A percentile compares a stretch with the other conserved stretches of the same genome.
These are phyloP conservation scores for Pseudofabraea citricarpa DNA, from an alignment of 2,329 filamentous ascomycete genomes.

Conservation along the genomic window DNA sequence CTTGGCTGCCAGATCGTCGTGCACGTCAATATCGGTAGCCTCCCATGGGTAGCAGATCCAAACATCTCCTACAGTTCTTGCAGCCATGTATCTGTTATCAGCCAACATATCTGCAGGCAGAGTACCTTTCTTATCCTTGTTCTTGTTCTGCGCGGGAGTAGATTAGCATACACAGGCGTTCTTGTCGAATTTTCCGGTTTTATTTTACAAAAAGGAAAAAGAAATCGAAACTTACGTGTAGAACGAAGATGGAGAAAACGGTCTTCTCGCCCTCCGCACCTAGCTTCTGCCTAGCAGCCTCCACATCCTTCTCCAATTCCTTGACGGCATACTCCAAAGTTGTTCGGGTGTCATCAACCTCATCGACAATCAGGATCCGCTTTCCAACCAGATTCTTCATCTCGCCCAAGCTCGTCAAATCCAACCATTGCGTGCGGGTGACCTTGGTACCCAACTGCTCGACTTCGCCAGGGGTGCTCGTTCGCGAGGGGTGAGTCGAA, in stretches of 20 bases:
- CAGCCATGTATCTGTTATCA: slow-evolving; percentile 73
- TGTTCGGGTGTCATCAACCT: slow-evolving; percentile 93
- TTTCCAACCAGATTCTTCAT: slow-evolving; percentile 89
- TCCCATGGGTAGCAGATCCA: slow-evolving; percentile 99
- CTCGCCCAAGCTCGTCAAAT: slow-evolving; percentile 74
- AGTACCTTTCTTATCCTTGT: slow-evolving; percentile 89
- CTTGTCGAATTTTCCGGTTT: neutral
- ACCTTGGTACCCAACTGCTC: slow-evolving; percentile 89
- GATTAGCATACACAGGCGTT: neutral
- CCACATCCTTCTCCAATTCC: slow-evolving; percentile 92
- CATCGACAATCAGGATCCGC: slow-evolving; percentile 87
- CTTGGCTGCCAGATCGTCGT: slow-evolving; percentile 63
- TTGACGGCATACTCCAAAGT: slow-evolving; percentile 91
- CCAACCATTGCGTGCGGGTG: slow-evolving; percentile 96
- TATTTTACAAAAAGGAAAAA: slow-evolving; percentile 1
- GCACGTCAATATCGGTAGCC: slow-evolving; percentile 88
- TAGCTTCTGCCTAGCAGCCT: slow-evolving; percentile 68
- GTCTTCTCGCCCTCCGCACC: slow-evolving; percentile 73
- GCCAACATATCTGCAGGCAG: slow-evolving; percentile 75
- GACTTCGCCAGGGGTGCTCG: slow-evolving; percentile 34
- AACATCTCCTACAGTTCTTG: slow-evolving; percentile 82
- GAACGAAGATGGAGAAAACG: slow-evolving; percentile 88
- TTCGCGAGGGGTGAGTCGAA: slow-evolving; percentile 46
- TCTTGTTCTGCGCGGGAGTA: slow-evolving; percentile 69
- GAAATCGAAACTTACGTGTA: slow-evolving; percentile 71